Evolutionary conservation across 495 filamentous ascomycete species (phyloP), one percentile per base, ranked within the genome.

Genomic region (Hypoxylon perforatum): DNA sequence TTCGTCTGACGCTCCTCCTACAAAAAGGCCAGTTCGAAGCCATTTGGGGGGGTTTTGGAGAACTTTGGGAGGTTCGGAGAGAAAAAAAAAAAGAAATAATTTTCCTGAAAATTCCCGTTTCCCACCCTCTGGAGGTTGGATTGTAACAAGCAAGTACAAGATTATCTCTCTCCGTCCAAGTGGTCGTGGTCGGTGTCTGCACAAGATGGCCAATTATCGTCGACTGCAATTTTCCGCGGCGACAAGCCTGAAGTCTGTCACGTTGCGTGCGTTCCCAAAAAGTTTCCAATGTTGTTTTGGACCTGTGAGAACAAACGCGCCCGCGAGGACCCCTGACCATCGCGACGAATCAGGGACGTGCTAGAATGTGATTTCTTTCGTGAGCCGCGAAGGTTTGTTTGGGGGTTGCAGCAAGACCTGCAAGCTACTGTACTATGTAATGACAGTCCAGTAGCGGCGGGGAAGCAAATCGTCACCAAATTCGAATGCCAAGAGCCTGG

Each of bases 281-380:
- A 36, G 59, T 69, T 69, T 63, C 66, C 47, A 65, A 57, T 69
- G 61, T 69, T 69, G 66, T 69, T 69, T 69, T 69, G 66, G 38
- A 61, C 66, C 61, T 61, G 66, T 61, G 56, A 69, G 55, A 61
- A 64, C 60, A 69, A 64, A 69, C 66, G 61, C 66, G 66, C 42
- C 56, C 35, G 28, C 18, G 51, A 52, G 23, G 23, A n/a, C 56
- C 66, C 66, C 52, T 65, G 66, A 46, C 38, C 3, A 15, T 1
- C 21, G 11, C 30, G n/a, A 61, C 66, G 61, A 69, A 69, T 69
- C 66, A 69, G 30, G 45, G 52, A 61, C 61, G 50, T 61, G 56
- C 61, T 18, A 38, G 52, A 51, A 65, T 69, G 66, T 69, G 66
- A 69, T 69, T 52, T 57, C 46, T 17, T 39, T 60, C 39, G 61